Evolutionary conservation across 371 early-diverging fungal species (phyloP), one percentile per base, ranked within the genome.

Genomic region (Dichotomocladium elegans): DNA sequence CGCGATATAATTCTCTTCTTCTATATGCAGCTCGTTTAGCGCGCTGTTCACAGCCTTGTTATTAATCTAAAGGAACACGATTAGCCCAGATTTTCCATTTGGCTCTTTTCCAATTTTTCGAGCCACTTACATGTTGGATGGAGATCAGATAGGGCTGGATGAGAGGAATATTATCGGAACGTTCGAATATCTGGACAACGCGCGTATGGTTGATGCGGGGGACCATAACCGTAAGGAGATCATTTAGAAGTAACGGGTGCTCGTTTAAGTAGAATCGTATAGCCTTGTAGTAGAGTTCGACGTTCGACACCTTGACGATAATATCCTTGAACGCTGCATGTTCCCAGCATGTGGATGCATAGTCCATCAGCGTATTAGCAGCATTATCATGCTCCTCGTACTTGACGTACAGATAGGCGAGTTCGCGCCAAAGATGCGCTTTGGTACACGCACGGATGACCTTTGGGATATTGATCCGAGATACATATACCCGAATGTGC

Each of bases 371-470:
- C 27, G 94, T 88, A 55, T 85, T 75, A 1, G 92, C 91, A 6
- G 98, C 98, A 62, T 96, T 98, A 74, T 98, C 99, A 64, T 83
- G 92, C 72, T 98, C 98, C 54, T 96, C 99, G 65, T 98, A 96
- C 68, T 98, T 93, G 29, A 94, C 92, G 74, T 95, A 98, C 57
- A 98, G 66, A 81, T 95, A 98, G 34, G 96, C 97, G 24, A 98
- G 81, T 72, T 97, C 96, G 12, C 90, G 81, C 97, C 98, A 98
- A 61, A 97, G 74, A 58, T 98, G 98, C 5, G 91, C 91, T 14
- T 83, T 82, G 72, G 91, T 90, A 70, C 94, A 94, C 6, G 94
- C 90, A 25, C 90, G 81, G 55, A 98, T 98, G 37, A 95, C 97
- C 83, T 98, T 98, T 57, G 98, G 96, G 47, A 96, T 96, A 72